Base-by-base conservation (phyloP, 345 rosid species). In the Dipteronia sinensis region DNA sequence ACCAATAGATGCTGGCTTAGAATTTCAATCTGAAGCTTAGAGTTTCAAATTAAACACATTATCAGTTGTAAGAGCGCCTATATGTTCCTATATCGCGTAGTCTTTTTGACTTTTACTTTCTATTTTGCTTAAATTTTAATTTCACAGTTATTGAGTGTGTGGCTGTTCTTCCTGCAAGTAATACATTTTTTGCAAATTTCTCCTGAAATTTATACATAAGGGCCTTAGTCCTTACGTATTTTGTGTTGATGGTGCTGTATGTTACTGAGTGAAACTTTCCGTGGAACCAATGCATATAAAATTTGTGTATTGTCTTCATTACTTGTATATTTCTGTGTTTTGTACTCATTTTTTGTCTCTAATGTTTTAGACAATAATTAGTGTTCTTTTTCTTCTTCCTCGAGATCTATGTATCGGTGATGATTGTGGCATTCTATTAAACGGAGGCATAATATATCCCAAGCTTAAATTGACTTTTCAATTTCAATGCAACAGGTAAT, bases 401-500 rank as follows among this genome's bases (percentile, higher is more conserved):
- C 5, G 2, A 59, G 12, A n/a, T n/a, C 2, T 1, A 31, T 19
- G 23, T 22, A 56, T 20, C 10, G 23, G 6, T 7, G 58, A 19
- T 15, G 58, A 6, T 53, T 15, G n/a, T 16, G 7, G 17, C n/a
- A 16, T 53, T 53, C 58, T 53, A 15, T 53, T 16, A 15, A 53
- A 53, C 4, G 7, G 58, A 53, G 20, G 58, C 58, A 16, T 53
- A 3, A 53, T 53, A 53, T 53, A 16, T 53, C 64, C 22, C 64
- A 59, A 16, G 64, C 4, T 6, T 59, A 59, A 10, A 59, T 59
- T 59, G 64, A 59, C 64, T 9, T 20, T 59, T 20, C 0, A 20
- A 20, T 20, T 59, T 59, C 4, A 19, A 19, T 59, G 40, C 82
- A 53, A 25, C 88, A 94, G 98, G 90, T 56, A 84, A 90, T 27